phyloP scores from a whole-genome alignment of 2,329 filamentous ascomycete genomes.

The Stylonectria norvegica region DNA sequence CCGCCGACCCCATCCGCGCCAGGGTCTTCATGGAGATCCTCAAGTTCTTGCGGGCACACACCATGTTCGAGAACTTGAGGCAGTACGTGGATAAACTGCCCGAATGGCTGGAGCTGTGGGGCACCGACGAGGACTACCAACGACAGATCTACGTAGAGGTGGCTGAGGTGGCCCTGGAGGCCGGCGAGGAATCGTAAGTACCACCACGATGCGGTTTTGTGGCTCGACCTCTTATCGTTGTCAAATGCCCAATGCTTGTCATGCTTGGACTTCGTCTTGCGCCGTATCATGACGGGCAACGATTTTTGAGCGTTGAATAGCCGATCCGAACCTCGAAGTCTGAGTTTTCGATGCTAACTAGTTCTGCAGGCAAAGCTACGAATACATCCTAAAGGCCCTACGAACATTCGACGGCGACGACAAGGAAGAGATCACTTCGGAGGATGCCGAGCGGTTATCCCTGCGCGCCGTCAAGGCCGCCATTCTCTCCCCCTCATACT shows the following conservation, averaged over 20 bases:
- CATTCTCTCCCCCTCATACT: slow-evolving; percentile 53
- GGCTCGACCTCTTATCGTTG: background rate
- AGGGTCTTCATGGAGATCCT: slow-evolving; percentile 89
- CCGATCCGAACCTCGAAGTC: background rate
- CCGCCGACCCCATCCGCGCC: slow-evolving; percentile 75
- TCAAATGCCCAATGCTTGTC: background rate
- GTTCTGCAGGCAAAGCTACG: slow-evolving; percentile 55
- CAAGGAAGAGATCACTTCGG: slow-evolving; percentile 53
- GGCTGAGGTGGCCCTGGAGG: slow-evolving; percentile 74
- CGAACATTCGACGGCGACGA: slow-evolving; percentile 57
- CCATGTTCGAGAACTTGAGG: slow-evolving; percentile 79
- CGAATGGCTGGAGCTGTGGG: slow-evolving; percentile 79
- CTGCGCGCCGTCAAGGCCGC: slow-evolving; percentile 55
- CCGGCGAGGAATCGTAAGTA: slow-evolving; percentile 71
- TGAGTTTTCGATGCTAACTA: slow-evolving; percentile 15
- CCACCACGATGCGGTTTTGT: slow-evolving; percentile 3
- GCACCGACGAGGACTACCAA: slow-evolving; percentile 74
- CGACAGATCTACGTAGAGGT: slow-evolving; percentile 82
- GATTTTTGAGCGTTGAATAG: background rate
- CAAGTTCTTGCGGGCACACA: slow-evolving; percentile 70
- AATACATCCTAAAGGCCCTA: slow-evolving; percentile 62
- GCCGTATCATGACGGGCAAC: background rate
- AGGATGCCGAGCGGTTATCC: slow-evolving; percentile 59
- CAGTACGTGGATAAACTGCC: slow-evolving; percentile 81
- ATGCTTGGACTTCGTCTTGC: no score